Percentiles rank a stretch among this genome's conserved stretches.
Conservation (phyloP, 768 basidiomycete genomes). For the Lactarius deliciosus region DNA sequence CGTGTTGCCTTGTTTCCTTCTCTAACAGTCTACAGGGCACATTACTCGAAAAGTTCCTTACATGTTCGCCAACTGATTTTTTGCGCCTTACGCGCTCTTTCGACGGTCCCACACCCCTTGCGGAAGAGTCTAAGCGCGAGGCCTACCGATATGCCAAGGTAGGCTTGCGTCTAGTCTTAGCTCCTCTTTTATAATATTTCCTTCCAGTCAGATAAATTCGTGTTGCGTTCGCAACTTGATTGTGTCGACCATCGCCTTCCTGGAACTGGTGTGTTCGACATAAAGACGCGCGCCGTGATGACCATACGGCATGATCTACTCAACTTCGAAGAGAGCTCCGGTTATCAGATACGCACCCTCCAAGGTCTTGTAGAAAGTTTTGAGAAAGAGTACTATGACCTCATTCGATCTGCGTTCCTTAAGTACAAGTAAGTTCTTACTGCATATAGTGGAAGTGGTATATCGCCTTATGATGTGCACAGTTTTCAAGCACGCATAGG, state of each 20-base stretch:
- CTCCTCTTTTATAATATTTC: neutral
- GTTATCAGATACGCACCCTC: conserved; percentile 66
- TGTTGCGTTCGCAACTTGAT: conserved; percentile 96
- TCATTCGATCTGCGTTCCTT: conserved; percentile 90
- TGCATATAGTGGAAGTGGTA: neutral
- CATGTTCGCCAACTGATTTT: conserved; percentile 64
- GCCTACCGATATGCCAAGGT: conserved; percentile 89
- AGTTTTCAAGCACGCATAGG: conserved; percentile 97
- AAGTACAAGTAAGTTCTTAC: conserved; percentile 73
- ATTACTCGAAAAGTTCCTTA: conserved; percentile 86
- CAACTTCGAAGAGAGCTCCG: conserved; percentile 84
- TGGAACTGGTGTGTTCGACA: conserved; percentile 90
- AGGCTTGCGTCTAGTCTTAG: conserved; percentile 22
- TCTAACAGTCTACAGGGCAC: conserved; percentile 59
- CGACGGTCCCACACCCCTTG: conserved; percentile 33
- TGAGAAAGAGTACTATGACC: conserved; percentile 92
- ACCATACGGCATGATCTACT: conserved; percentile 82
- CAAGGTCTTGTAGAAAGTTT: conserved; percentile 74
- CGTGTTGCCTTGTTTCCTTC: neutral
- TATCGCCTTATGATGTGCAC: conserved; percentile 15
- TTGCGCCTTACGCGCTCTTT: conserved; percentile 46
- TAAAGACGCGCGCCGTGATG: conserved; percentile 89
- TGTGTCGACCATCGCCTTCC: conserved; percentile 79
- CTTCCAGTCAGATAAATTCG: conserved; percentile 54
- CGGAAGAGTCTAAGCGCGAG: conserved; percentile 48